Base-by-base conservation (phyloP, 1,139 yeast genomes). In the Yamadazyma membranifaciens region DNA sequence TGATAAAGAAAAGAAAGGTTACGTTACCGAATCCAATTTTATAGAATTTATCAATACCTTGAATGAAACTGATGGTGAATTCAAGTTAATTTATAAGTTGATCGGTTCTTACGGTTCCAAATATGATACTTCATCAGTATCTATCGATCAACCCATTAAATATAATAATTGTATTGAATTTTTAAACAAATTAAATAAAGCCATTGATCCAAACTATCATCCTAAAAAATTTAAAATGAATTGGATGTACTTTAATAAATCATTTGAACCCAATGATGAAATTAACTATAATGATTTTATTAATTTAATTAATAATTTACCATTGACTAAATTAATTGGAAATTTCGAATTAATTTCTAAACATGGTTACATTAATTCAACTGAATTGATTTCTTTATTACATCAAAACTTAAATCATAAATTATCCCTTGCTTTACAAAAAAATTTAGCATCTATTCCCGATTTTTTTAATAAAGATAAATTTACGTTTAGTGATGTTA, bases 1-100 rank as follows among this genome's bases (percentile, higher is more conserved):
- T 20, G 92, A 84, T 57, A 69, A 71, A 42, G 73, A 73, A 33
- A 69, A 70, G 44, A 83, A 82, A 52, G 91, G 91, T 1, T 82
- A 70, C 49, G 63, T 84, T 37, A 73, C 73, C 32, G 73, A 79
- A 36, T 55, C 62, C 11, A 89, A 85, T 50, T 85, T 87, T 78
- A 61, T 76, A 31, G 65, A 68, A 29, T 81, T 84, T 55, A 73
- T 81, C 46, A 63, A 70, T 41, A 69, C 81, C 28, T 65, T 84
- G 45, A 73, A 80, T 34, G 65, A 74, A 36, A 67, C 69, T 39
- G 82, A 81, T 51, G 84, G 83, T 43, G 80, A 78, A 49, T 75
- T 78, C 56, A 75, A 78, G 49, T 61, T 80, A 32, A 62, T 80
- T 33, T 81, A 74, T 55, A 68, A 71, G 39, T 47, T 49, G 25